Percentiles rank a stretch among this genome's conserved stretches.
Evolutionary conservation across 2,329 filamentous ascomycete species (phyloP).

Genomic region (Penicillium thymicola): DNA sequence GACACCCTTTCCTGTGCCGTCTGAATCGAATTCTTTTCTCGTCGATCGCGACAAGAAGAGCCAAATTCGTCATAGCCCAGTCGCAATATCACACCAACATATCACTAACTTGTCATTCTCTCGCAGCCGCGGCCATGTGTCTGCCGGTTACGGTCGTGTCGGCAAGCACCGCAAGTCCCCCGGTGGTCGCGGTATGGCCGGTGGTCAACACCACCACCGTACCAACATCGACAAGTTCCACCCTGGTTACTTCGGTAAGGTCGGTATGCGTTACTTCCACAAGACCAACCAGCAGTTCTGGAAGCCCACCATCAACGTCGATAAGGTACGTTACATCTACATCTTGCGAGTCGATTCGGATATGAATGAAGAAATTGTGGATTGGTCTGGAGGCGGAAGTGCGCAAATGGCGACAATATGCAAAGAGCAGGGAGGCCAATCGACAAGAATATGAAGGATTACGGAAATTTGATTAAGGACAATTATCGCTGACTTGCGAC

Average conservation of each 20-base stretch:
- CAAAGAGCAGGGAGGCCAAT: background rate
- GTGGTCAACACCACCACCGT: constrained; percentile 98
- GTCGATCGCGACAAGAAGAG: constrained; percentile 14
- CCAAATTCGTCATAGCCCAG: constrained; percentile 18
- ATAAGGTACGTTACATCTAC: constrained; percentile 69
- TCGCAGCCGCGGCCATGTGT: constrained; percentile 89
- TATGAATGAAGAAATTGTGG: constrained; percentile 2
- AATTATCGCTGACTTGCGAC: constrained; percentile 16
- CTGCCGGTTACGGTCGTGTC: constrained; percentile 95
- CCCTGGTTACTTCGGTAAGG: constrained; percentile 99
- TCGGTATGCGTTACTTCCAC: constrained; percentile 95
- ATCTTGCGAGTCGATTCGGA: constrained; percentile 10
- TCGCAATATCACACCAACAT: constrained; percentile 8
- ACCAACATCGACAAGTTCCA: constrained; percentile 94
- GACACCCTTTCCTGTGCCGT: constrained; percentile 21
- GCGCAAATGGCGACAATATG: background rate
- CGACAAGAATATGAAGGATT: background rate
- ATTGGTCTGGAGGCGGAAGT: constrained; percentile 2
- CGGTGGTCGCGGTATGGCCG: constrained; percentile 80
- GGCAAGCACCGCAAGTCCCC: constrained; percentile 97
- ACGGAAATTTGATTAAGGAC: background rate
- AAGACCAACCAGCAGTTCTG: constrained; percentile 93
- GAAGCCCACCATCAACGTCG: constrained; percentile 98
- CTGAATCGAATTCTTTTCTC: constrained; percentile 12
- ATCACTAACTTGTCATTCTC: constrained; percentile 24